These are phyloP conservation scores for Aspergillus wentii DNA, from an alignment of 495 filamentous ascomycete species.

Conservation along the genomic window DNA sequence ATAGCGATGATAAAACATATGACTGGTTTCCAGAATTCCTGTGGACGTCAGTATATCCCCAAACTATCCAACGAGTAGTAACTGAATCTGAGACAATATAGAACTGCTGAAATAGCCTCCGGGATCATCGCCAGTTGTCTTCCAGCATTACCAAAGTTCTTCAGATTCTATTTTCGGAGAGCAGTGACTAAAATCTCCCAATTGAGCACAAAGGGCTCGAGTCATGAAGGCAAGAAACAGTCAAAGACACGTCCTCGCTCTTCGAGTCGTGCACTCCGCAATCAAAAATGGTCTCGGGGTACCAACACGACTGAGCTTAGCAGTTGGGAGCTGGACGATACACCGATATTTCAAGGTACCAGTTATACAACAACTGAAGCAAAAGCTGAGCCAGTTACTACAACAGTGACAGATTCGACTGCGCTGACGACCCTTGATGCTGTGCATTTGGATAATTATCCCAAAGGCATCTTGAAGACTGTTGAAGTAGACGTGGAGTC, in stretches of 20 bases:
- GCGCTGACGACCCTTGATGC: not conserved
- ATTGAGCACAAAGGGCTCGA: constrained; percentile 3
- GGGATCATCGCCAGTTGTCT: constrained; percentile 19
- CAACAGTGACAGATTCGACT: not conserved
- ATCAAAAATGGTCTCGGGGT: too few relatives aligned
- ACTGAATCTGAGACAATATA: too few relatives aligned
- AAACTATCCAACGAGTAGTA: not conserved
- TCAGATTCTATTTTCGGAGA: constrained; percentile 11
- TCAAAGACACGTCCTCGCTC: too few relatives aligned
- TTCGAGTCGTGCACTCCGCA: too few relatives aligned
- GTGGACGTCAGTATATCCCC: constrained; percentile 14
- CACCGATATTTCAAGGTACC: constrained; percentile 6
- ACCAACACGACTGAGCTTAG: not conserved
- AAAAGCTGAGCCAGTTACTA: constrained; percentile 3
- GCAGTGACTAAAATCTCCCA: constrained; percentile 4
- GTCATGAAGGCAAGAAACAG: too few relatives aligned
- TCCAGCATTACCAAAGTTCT: constrained; percentile 14
- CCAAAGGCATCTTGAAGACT: constrained; percentile 17
- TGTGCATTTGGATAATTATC: not conserved
- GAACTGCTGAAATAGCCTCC: constrained; percentile 18
- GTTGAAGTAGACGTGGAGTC: constrained; percentile 22
- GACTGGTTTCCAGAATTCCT: constrained; percentile 18
- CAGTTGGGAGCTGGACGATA: constrained; percentile 1
- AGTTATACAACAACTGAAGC: constrained; percentile 10
- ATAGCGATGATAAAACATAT: constrained; percentile 10